A percentile compares a stretch with the other conserved stretches of the same genome.
phyloP scores from a whole-genome alignment of 225 moss, liverwort and hornwort genomes.

The Lunularia cruciata region DNA sequence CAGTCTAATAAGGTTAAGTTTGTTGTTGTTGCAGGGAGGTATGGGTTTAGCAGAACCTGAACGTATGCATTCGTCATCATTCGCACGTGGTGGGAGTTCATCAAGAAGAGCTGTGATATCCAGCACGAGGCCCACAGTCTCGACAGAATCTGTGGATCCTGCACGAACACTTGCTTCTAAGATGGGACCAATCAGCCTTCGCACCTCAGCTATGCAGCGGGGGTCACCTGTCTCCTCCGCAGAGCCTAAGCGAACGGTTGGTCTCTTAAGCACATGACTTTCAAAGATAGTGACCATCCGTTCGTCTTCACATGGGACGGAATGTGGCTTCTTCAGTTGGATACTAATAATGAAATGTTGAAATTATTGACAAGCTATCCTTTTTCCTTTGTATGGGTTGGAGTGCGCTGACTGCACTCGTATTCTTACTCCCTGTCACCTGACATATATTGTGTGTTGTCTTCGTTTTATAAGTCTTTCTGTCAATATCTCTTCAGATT shows the following conservation, averaged over 20 bases:
- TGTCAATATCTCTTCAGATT: no score
- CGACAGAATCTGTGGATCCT: slow-evolving; percentile 76
- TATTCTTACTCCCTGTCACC: no score
- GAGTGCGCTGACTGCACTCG: no score
- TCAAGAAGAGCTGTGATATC: slow-evolving; percentile 80
- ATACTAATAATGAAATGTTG: background rate
- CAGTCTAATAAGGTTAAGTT: slow-evolving; percentile 4
- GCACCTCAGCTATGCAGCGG: slow-evolving; percentile 87
- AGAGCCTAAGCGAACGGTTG: slow-evolving; percentile 92
- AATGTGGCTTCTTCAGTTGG: background rate
- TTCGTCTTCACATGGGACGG: background rate
- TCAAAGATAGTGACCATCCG: background rate
- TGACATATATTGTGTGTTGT: no score
- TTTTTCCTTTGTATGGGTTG: no score
- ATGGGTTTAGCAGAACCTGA: slow-evolving; percentile 70
- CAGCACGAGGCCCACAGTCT: slow-evolving; percentile 62
- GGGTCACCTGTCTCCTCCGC: slow-evolving; percentile 81
- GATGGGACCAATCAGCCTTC: slow-evolving; percentile 83
- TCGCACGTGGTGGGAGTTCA: slow-evolving; percentile 71
- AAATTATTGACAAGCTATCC: no score
- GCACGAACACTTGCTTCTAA: slow-evolving; percentile 69
- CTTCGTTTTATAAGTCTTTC: no score
- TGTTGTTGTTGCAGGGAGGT: slow-evolving; percentile 39
- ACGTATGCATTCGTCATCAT: slow-evolving; percentile 69
- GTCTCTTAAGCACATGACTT: slow-evolving; percentile 16